Evolutionary conservation across 305 asterid species (phyloP), one percentile per base, ranked within the genome.

Genomic region (Plantago coronopus): DNA sequence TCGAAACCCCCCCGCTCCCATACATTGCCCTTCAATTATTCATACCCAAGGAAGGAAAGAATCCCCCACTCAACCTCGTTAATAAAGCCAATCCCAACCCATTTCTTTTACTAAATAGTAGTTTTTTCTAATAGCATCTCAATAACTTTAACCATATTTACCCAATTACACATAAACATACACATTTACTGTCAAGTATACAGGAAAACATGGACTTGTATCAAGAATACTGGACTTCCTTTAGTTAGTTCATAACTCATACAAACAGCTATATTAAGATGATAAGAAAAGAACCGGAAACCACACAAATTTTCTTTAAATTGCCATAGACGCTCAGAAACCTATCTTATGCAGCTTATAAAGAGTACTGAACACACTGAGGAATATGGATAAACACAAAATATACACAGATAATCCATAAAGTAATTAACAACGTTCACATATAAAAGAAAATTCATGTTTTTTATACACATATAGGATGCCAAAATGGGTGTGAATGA

Each of bases 1-100:
- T 95, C 72, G 96, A 84, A 78, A 85, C 93, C 98, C 96, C 98
- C 96, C 96, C 96, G 96, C 99, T 93, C 89, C 97, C 99, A 83
- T 80, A 89, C 88, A 83, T 80, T 75, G 95, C 85, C 98, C 98
- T 91, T 91, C 96, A 84, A 73, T 81, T 74, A 81, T 74, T 71
- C 83, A 88, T 72, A 86, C 94, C 94, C 89, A 84, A 74, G 73
- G 79, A 71, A 78, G 80, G 82, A 63, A 76, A 65, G 76, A 84
- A 74, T 49, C 74, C 90, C 96, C 95, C 82, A 71, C 90, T 88
- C 82, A 88, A 91, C 89, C 88, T 88, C 80, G 96, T 88, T 91
- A 91, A 88, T 91, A 86, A 81, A 84, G 81, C 95, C 88, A 88
- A 76, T 68, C 96, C 98, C 96, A 88, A 73, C 98, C 95, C 95